Evolutionary conservation across 2,329 filamentous ascomycete species (phyloP), one percentile per base, ranked within the genome.

Genomic region (Ploettnerulaceae sp.): DNA sequence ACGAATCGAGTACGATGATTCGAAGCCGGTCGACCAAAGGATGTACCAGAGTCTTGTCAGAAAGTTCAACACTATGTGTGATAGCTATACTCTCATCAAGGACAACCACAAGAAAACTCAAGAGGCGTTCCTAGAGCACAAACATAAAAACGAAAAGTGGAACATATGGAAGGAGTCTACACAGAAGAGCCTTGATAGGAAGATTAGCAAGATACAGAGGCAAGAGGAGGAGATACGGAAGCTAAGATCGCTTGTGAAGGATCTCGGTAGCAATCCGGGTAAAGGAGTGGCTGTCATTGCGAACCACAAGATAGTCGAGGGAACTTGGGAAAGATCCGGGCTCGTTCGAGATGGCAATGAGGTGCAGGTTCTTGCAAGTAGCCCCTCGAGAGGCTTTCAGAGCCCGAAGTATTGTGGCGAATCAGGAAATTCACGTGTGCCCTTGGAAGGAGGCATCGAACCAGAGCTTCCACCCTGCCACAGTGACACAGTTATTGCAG

Each of bases 1-100:
- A 14, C 31, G 15, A 21, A 45, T 41, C 15, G 51, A 48, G 2
- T 12, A 26, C 9, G 46, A 38, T 15, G 36, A 45, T 29, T 43
- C 43, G 11, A 31, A 43, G 3, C 40, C 33, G 8, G 40, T 49
- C 4, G 25, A 33, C 5, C 35, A 28, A 29, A 46, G 53, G 15
- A 47, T 48, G 12, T 48, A 57, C 33, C 44, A 54, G 14, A 25
- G 38, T 5, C 25, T 57, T 15, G 32, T 49, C 12, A 21, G 22
- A 12, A 58, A 56, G 29, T 57, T 55, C 29, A 59, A 61, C n/a
- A 47, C 48, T 5, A 21, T 54, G 2, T 49, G 28, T 20, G 43
- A 50, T 7, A 48, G 45, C 7, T 48, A 51, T n/a, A 25, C 37
- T 5, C 28, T 48, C 3, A 33, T 54, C 12, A 52, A 44, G n/a